Evolutionary conservation across 1,284 basidiomycete species (phyloP), one percentile per base, ranked within the genome.

Genomic region (Naganishia albida): DNA sequence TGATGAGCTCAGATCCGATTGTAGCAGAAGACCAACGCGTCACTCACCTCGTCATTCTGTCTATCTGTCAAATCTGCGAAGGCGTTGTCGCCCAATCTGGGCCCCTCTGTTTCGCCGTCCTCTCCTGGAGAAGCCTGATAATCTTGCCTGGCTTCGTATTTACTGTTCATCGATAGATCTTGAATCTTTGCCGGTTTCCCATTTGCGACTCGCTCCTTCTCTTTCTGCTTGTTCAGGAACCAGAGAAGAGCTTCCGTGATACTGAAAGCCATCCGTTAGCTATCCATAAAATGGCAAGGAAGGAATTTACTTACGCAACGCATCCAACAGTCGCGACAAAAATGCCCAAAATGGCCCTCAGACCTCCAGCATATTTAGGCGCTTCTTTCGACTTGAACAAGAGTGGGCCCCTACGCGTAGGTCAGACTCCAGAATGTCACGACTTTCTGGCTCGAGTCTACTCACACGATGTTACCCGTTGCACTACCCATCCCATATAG

Each of bases 101-200:
- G 55, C 34, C 66, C 62, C 12, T 67, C 68, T n/a, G 51, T 52
- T 48, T 52, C 66, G 12, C 69, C 70, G n/a, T 63, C 60, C 15
- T 63, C 65, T 16, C 57, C 69, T 28, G 50, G 62, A 15, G 42
- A 34, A n/a, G 63, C 64, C 39, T 66, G 56, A 43, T 57, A 53
- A 44, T 66, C 60, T 40, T 59, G 53, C 28, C 54, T 15, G 2
- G 62, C 63, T 26, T 34, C 59, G 43, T 59, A 70, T 52, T 72
- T 71, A 23, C 60, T 62, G 16, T 68, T 62, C 73, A 76, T 75
- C 4, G 75, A 77, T 7, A 64, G 48, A 64, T 78, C 75, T 50
- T 65, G 44, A 18, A 78, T 65, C 70, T 75, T 74, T 64, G 73
- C 73, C 0, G 77, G 75, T 67, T 76, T 75, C 38, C 77, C 77